Conservation (phyloP, 352 stramenopile genomes). For the Pelagophyceae sp. region DNA sequence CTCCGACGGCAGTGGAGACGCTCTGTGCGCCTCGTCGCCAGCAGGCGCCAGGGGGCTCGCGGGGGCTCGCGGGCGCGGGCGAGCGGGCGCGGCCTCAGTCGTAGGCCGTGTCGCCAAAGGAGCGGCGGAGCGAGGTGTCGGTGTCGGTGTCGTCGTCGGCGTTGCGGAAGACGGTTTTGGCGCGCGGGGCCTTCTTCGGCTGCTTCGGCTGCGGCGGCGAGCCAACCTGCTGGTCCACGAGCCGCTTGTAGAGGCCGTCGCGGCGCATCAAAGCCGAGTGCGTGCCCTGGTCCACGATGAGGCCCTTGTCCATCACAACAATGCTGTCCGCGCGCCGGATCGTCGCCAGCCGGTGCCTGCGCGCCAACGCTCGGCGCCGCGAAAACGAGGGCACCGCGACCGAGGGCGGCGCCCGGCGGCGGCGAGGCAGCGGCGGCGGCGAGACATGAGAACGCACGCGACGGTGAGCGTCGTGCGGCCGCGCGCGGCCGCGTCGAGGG, state of each 20-base stretch:
- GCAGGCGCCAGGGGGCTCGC: too few species aligned
- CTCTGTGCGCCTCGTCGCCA: too few species aligned
- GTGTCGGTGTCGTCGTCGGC: not conserved
- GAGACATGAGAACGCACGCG: conserved; percentile 29
- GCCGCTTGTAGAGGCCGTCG: conserved; percentile 45
- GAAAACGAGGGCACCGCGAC: too few species aligned
- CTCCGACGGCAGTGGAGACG: too few species aligned
- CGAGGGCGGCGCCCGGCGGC: too few species aligned
- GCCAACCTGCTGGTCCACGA: not conserved
- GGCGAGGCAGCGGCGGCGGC: too few species aligned
- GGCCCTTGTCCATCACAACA: conserved; percentile 57
- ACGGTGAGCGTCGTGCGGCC: conserved; percentile 58
- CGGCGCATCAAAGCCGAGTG: conserved; percentile 67
- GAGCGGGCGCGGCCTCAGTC: too few species aligned
- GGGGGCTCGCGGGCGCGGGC: too few species aligned
- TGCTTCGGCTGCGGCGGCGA: not conserved
- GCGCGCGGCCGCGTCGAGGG: conserved; percentile 48
- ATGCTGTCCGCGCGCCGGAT: conserved; percentile 77
- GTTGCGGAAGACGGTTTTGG: not conserved
- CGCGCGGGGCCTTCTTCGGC: too few species aligned
- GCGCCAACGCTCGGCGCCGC: too few species aligned
- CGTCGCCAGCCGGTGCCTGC: conserved; percentile 67
- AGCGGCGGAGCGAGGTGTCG: not conserved
- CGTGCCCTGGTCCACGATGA: conserved; percentile 68
- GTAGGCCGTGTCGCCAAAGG: too few species aligned